Evolutionary conservation across 23 red algal genomes (phyloP).

Genomic region (Gracilaria gracilis): DNA sequence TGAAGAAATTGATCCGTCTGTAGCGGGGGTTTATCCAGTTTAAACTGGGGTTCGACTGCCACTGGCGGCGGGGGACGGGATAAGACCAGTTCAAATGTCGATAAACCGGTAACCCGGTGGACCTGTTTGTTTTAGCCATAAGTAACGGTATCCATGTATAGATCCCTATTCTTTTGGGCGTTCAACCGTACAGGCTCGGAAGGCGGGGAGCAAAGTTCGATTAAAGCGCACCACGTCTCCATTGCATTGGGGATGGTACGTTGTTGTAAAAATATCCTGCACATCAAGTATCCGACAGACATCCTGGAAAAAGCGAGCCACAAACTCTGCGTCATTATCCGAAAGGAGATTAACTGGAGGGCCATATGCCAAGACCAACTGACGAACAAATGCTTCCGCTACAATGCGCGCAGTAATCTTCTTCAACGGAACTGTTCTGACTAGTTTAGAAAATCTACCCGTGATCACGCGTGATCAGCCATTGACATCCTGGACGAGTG

Average conservation of each 20-base stretch:
- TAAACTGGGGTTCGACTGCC: background rate
- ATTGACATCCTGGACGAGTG: too few species aligned
- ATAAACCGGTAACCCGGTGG: conserved; percentile 4
- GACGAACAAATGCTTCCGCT: background rate
- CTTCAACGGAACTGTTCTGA: conserved; percentile 15
- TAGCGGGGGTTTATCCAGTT: background rate
- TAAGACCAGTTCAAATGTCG: conserved; percentile 19
- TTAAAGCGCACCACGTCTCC: conserved; percentile 9
- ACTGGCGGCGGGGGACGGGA: background rate
- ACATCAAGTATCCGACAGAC: conserved; percentile 24
- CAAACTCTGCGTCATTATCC: conserved; percentile 18
- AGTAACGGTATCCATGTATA: background rate
- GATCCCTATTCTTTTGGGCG: background rate
- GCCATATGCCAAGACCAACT: conserved; percentile 5
- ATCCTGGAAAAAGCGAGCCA: conserved; percentile 16
- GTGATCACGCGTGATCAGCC: too few species aligned
- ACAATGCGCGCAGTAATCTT: background rate
- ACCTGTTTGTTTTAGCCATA: background rate
- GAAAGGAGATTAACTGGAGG: background rate
- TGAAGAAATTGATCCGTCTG: background rate
- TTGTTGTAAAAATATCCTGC: background rate
- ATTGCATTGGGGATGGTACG: conserved; percentile 14
- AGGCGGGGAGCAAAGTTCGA: background rate
- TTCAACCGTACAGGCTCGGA: background rate
- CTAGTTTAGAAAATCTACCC: too few species aligned